A percentile compares a stretch with the other conserved stretches of the same genome.
Evolutionary conservation across 495 filamentous ascomycete genomes (phyloP).

Genomic region (Penicillium antarcticum): DNA sequence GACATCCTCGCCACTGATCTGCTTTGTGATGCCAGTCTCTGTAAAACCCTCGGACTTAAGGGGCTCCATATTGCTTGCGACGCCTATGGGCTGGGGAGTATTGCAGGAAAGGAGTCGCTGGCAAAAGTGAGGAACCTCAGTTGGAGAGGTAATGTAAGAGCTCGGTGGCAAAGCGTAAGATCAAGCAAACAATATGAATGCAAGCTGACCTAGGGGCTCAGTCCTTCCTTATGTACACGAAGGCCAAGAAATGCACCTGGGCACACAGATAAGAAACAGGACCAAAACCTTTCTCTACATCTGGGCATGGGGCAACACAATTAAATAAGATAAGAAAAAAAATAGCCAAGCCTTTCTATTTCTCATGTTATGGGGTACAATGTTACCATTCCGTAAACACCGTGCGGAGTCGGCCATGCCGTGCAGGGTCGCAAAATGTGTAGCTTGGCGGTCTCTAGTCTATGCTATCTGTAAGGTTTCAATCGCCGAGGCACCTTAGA

Average conservation of each 20-base stretch:
- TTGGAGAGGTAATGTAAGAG: neutral
- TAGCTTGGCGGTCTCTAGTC: no score
- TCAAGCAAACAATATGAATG: neutral
- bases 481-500: no score
- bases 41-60: slow-evolving; percentile 13
- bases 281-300: neutral
- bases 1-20: slow-evolving; percentile 23
- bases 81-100: neutral
- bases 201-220: slow-evolving; percentile 12
- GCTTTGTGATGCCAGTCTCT: slow-evolving; percentile 1
- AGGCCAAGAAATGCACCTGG: neutral
- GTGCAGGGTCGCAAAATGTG: no score
- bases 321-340: neutral
- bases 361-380: neutral
- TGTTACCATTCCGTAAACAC: neutral
- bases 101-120: neutral
- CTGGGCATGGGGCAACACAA: neutral
- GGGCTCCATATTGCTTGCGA: slow-evolving; percentile 5
- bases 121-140: neutral
- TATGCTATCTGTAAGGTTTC: no score
- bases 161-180: neutral
- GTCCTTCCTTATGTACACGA: neutral
- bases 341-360: slow-evolving; percentile 1
- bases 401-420: no score
- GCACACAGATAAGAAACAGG: neutral